Conservation (phyloP, 1,284 basidiomycete genomes). For the Agaricales sp. region DNA sequence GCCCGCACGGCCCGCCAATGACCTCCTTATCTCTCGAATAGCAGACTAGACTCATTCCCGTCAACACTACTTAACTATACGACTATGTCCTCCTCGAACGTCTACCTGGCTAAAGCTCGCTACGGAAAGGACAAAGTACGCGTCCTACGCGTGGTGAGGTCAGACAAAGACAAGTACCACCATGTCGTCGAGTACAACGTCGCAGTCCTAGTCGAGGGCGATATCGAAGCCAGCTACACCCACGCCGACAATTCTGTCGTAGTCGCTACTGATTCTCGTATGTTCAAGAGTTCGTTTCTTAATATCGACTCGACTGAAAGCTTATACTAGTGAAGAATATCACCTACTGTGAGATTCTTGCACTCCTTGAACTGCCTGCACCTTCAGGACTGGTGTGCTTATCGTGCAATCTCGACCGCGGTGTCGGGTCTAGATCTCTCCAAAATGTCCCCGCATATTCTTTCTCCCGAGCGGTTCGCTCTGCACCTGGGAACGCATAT, state of each 20-base stretch:
- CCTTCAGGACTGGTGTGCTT: conserved; percentile 3
- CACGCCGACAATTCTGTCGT: conserved; percentile 77
- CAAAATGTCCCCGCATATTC: conserved; percentile 78
- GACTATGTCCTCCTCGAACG: too few species aligned
- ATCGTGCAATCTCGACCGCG: not conserved
- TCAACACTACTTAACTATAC: too few species aligned
- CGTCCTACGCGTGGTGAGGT: conserved; percentile 77
- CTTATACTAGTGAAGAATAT: conserved; percentile 77
- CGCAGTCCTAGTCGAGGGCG: conserved; percentile 69
- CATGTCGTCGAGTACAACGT: conserved; percentile 78
- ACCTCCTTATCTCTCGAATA: too few species aligned
- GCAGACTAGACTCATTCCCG: too few species aligned
- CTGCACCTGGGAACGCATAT: conserved; percentile 82
- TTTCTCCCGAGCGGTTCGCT: conserved; percentile 79
- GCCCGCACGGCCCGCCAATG: too few species aligned
- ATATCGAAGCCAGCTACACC: conserved; percentile 67
- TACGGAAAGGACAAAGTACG: conserved; percentile 87
- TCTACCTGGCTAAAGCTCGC: conserved; percentile 41
- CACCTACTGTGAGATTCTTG: conserved; percentile 58
- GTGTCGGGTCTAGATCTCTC: conserved; percentile 53
- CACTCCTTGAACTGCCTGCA: not conserved
- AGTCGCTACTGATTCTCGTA: conserved; percentile 83
- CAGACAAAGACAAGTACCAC: conserved; percentile 34
- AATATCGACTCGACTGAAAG: not conserved
- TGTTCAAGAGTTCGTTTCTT: conserved; percentile 20